Evolutionary conservation across 352 stramenopile species (phyloP).

Genomic region (Phytophthora sp.): DNA sequence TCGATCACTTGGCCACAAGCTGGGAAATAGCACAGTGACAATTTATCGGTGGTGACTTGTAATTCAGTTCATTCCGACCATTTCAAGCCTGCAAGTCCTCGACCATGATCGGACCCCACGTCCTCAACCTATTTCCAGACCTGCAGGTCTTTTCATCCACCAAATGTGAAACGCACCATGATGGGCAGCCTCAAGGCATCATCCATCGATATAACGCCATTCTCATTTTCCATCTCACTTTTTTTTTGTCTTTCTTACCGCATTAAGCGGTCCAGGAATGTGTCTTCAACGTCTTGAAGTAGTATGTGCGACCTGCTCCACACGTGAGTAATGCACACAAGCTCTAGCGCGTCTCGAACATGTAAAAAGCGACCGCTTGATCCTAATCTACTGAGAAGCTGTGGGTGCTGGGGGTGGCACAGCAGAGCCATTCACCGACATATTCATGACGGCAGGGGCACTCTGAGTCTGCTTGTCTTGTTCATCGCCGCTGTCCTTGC

Average conservation of each 20-base stretch:
- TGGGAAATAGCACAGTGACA: conserved; percentile 26
- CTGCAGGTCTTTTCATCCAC: conserved; percentile 1
- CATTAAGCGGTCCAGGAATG: conserved; percentile 13
- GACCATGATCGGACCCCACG: conserved; percentile 5
- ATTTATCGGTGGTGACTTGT: too few relatives aligned
- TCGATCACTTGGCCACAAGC: conserved; percentile 16
- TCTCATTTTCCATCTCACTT: conserved; percentile 23
- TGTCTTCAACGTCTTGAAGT: conserved; percentile 35
- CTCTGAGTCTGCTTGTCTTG: conserved; percentile 24
- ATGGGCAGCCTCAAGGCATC: conserved; percentile 9
- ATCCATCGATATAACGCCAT: conserved; percentile 12
- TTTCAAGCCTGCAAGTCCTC: conserved; percentile 6
- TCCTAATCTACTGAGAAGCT: conserved; percentile 39
- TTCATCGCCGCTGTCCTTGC: conserved; percentile 36
- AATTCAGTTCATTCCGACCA: too few relatives aligned
- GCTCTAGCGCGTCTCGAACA: conserved; percentile 3
- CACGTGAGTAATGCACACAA: conserved; percentile 3
- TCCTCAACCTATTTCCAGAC: conserved; percentile 34
- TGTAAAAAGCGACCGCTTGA: conserved; percentile 22
- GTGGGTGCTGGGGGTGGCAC: conserved; percentile 31
- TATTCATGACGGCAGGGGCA: conserved; percentile 8
- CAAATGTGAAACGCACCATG: conserved; percentile 10
- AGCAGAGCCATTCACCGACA: conserved; percentile 3
- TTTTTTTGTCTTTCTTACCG: conserved; percentile 33
- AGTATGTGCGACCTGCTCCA: conserved; percentile 32